A percentile compares a stretch with the other conserved stretches of the same genome.
phyloP scores from a whole-genome alignment of 1,284 basidiomycete genomes.

The Xerocomus nothofagi region DNA sequence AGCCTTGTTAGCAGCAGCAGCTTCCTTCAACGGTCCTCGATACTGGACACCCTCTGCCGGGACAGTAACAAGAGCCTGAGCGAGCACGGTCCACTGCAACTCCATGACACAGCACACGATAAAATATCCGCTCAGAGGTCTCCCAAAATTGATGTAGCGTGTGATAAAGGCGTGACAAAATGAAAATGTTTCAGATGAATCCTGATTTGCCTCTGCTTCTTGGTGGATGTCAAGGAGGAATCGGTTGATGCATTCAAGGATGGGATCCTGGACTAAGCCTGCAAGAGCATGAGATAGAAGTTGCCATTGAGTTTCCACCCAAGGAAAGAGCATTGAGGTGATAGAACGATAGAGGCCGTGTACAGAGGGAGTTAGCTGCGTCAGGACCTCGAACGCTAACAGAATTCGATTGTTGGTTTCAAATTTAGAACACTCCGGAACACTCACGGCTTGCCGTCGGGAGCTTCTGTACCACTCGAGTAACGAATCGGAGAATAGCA shows the following conservation, averaged over 20 bases:
- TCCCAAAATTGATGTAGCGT: constrained; percentile 72
- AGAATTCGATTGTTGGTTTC: background rate
- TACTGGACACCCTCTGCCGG: constrained; percentile 27
- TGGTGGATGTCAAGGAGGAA: constrained; percentile 62
- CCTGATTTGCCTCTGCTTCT: constrained; percentile 42
- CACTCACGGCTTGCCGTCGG: constrained; percentile 54
- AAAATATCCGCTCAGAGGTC: constrained; percentile 86
- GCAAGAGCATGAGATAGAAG: constrained; percentile 55
- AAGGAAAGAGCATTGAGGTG: constrained; percentile 73
- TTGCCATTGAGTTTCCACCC: constrained; percentile 70
- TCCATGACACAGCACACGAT: constrained; percentile 84
- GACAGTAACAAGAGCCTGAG: constrained; percentile 67
- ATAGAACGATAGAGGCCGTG: constrained; percentile 88
- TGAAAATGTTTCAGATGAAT: constrained; percentile 34
- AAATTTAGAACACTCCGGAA: background rate
- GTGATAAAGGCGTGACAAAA: constrained; percentile 74
- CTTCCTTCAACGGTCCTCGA: constrained; percentile 53
- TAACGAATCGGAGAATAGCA: constrained; percentile 63
- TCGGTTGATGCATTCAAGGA: constrained; percentile 69
- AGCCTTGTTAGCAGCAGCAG: constrained; percentile 77
- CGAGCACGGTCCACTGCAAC: constrained; percentile 79
- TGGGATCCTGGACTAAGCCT: constrained; percentile 55
- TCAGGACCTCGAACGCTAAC: constrained; percentile 68
- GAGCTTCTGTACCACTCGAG: constrained; percentile 56
- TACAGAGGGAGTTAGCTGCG: constrained; percentile 76